Evolutionary conservation across 2,329 filamentous ascomycete species (phyloP).

Genomic region (Huntiella moniliformis): DNA sequence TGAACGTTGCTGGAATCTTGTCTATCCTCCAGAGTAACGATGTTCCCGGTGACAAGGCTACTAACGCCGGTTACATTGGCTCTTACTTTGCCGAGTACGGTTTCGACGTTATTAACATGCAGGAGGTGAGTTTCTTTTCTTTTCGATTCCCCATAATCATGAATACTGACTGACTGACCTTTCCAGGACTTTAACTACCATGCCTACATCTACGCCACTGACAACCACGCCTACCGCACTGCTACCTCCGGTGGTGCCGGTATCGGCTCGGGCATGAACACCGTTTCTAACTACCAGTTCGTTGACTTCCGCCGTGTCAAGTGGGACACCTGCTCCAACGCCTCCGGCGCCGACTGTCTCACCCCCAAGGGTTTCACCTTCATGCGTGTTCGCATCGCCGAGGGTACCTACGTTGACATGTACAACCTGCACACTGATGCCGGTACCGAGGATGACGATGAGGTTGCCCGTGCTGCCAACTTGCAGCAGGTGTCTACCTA

Average conservation of each 20-base stretch:
- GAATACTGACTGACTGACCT: slow-evolving; percentile 2
- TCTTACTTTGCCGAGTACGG: slow-evolving; percentile 33
- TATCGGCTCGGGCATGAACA: slow-evolving; percentile 46
- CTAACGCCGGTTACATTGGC: slow-evolving; percentile 38
- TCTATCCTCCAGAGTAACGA: slow-evolving; percentile 37
- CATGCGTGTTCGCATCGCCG: slow-evolving; percentile 35
- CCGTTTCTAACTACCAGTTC: slow-evolving; percentile 39
- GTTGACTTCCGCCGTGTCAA: slow-evolving; percentile 35
- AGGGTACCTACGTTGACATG: slow-evolving; percentile 35
- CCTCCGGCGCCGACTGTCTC: slow-evolving; percentile 39
- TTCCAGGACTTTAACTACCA: slow-evolving; percentile 46
- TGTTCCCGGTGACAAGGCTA: slow-evolving; percentile 40
- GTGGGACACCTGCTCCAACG: slow-evolving; percentile 39
- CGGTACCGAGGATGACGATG: slow-evolving; percentile 33
- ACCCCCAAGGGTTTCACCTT: slow-evolving; percentile 54
- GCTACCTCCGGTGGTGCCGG: slow-evolving; percentile 45
- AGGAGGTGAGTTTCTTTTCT: slow-evolving; percentile 30
- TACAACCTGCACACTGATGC: slow-evolving; percentile 53
- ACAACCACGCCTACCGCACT: slow-evolving; percentile 40
- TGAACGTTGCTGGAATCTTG: slow-evolving; percentile 44
- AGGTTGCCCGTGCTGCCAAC: slow-evolving; percentile 37
- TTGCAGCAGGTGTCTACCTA: slow-evolving; percentile 39
- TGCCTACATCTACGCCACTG: slow-evolving; percentile 39
- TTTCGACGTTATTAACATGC: slow-evolving; percentile 45
- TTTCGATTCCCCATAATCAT: not conserved